Base-by-base conservation (phyloP, 108 stramenopile species). In the Nitzschia putrida region DNA sequence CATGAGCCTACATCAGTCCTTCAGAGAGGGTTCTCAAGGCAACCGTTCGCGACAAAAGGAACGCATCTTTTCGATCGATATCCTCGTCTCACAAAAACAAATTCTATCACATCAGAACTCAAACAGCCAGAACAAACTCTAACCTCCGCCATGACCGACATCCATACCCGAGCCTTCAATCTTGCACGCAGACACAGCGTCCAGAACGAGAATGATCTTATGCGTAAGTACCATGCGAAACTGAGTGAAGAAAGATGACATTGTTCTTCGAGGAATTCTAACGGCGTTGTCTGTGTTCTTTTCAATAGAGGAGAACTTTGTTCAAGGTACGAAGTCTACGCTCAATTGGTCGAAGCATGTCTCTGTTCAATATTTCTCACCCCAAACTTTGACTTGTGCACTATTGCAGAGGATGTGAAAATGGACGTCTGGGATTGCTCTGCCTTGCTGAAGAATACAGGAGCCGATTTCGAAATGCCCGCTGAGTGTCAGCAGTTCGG, bases 181-280 rank as follows among this genome's bases (percentile, higher is more conserved):
- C 60, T 79, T 43, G 72, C 78, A 13, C 57, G 78, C 7, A 67
- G 59, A 24, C 49, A 68, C 57, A 67, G 72, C 12, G 24, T 50
- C n/a, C 24, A 72, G 11, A 73, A 73, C 24, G 78, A 73, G 47
- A 52, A 53, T 16, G 78, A 73, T 51, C 78, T 73, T 21, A 22
- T 79, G 14, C 78, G 77, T 77, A 71, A 71, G 76, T 77, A 16
- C n/a, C 7, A 1, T 3, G 3, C 11, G 16, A 18, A 38, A 2
- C 29, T 14, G 24, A 11, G 24, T 2, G 38, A 4, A 1, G 3
- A 39, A 25, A 1, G 3, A 25, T 13, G 2, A n/a, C 38, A 13
- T 9, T 59, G 29, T 59, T 59, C 39, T 26, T n/a, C n/a, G n/a
- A n/a, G n/a, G n/a, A n/a, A n/a, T n/a, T 16, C 13, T 10, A 59